Evolutionary conservation across 306 rosid species (phyloP).

Genomic region (Begonia peltatifolia): DNA sequence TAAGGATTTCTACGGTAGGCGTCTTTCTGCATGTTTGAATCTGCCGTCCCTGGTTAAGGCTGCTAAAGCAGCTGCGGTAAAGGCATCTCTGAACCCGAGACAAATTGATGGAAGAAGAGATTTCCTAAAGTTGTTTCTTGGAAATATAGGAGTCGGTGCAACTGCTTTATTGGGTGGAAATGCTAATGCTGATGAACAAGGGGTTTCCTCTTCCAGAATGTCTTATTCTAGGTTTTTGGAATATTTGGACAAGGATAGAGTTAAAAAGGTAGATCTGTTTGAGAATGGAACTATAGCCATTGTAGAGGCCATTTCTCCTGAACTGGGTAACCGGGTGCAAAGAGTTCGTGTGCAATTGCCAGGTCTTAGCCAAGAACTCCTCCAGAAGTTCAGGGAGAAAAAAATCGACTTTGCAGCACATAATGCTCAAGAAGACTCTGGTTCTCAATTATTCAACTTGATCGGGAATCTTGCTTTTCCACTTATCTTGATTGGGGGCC

Average conservation of each 20-base stretch:
- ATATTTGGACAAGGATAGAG: slow-evolving; percentile 46
- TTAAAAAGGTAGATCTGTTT: slow-evolving; percentile 57
- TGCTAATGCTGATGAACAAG: slow-evolving; percentile 88
- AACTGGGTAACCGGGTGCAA: slow-evolving; percentile 38
- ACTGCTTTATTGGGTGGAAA: slow-evolving; percentile 51
- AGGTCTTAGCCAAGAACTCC: slow-evolving; percentile 40
- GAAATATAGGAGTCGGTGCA: slow-evolving; percentile 48
- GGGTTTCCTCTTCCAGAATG: slow-evolving; percentile 66
- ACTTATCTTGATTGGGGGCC: slow-evolving; percentile 35
- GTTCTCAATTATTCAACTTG: slow-evolving; percentile 31
- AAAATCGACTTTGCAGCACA: slow-evolving; percentile 58
- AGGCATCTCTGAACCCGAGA: slow-evolving; percentile 43
- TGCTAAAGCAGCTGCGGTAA: slow-evolving; percentile 22
- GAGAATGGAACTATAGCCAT: slow-evolving; percentile 66
- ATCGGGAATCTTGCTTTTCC: slow-evolving; percentile 60
- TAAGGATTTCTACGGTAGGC: slow-evolving; percentile 45
- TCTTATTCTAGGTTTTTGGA: slow-evolving; percentile 64
- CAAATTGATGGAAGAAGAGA: slow-evolving; percentile 66
- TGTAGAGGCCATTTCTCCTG: slow-evolving; percentile 43
- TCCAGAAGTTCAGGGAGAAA: slow-evolving; percentile 45
- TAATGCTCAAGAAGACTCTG: slow-evolving; percentile 31
- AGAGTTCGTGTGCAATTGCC: slow-evolving; percentile 63
- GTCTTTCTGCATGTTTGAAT: slow-evolving; percentile 21
- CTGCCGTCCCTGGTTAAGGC: slow-evolving; percentile 26
- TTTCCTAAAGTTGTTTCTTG: slow-evolving; percentile 59